phyloP scores from a whole-genome alignment of 768 basidiomycete species.

The Gyrodon lividus region DNA sequence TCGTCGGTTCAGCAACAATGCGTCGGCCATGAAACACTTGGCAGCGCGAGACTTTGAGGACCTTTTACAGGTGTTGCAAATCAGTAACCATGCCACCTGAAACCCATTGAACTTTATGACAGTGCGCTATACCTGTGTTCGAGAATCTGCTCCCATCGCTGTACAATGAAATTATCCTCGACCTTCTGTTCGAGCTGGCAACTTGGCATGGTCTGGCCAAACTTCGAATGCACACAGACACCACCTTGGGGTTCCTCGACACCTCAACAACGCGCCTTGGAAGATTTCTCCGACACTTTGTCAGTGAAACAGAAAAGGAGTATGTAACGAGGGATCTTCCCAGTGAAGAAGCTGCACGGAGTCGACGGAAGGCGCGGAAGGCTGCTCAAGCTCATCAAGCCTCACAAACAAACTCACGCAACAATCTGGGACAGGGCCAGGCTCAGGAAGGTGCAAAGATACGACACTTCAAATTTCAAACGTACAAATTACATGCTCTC shows the following conservation, averaged over 20 bases:
- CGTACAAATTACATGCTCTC: slow-evolving; percentile 35
- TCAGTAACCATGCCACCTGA: no score
- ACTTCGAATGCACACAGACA: slow-evolving; percentile 16
- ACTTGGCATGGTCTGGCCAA: slow-evolving; percentile 21
- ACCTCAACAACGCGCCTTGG: slow-evolving; percentile 14
- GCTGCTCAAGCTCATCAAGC: background rate
- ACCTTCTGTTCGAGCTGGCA: slow-evolving; percentile 15
- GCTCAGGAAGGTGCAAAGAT: background rate
- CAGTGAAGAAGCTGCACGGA: slow-evolving; percentile 6
- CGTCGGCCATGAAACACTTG: slow-evolving; percentile 33
- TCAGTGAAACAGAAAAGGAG: slow-evolving; percentile 11
- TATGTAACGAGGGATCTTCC: slow-evolving; percentile 24
- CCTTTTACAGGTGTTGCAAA: slow-evolving; percentile 27
- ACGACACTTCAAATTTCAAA: slow-evolving; percentile 14
- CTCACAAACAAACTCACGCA: no score
- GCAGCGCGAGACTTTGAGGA: slow-evolving; percentile 42
- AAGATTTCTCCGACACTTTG: slow-evolving; percentile 18
- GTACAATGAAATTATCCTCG: slow-evolving; percentile 11
- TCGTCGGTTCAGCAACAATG: slow-evolving; percentile 31
- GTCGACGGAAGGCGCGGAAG: background rate
- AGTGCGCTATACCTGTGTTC: slow-evolving; percentile 15
- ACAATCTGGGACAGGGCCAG: background rate
- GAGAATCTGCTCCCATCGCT: slow-evolving; percentile 11
- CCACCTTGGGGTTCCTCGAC: slow-evolving; percentile 9
- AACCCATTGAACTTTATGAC: no score